Percentiles rank a stretch among this genome's conserved stretches.
These are phyloP conservation scores for Hanseniaspora osmophila DNA, from an alignment of 805 yeast genomes.

Conservation along the genomic window DNA sequence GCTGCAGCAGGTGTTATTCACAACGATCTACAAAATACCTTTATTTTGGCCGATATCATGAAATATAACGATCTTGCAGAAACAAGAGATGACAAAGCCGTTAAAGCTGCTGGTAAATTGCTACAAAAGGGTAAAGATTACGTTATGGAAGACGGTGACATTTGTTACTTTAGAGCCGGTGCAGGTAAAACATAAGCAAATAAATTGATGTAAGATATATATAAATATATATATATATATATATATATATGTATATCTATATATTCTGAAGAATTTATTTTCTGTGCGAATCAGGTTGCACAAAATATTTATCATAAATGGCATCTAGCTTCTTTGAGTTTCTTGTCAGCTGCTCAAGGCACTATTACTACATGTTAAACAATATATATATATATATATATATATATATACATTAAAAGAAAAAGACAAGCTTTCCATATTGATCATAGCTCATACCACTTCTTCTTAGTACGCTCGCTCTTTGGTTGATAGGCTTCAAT, in stretches of 20 bases:
- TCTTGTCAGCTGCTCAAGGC: too few relatives aligned
- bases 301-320: too few relatives aligned
- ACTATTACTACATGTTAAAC: too few relatives aligned
- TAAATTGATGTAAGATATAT: not conserved
- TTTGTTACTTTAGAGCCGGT: constrained; percentile 84
- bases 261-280: too few relatives aligned
- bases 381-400: too few relatives aligned
- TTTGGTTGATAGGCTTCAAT: constrained; percentile 63
- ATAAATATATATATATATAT: constrained; percentile 4
- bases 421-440: not conserved
- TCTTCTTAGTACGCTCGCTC: constrained; percentile 51
- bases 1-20: constrained; percentile 98
- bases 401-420: too few relatives aligned
- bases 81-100: constrained; percentile 64
- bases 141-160: constrained; percentile 88
- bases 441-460: constrained; percentile 18
- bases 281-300: too few relatives aligned
- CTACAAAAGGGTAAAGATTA: constrained; percentile 88
- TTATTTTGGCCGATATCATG: constrained; percentile 85
- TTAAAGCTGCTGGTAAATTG: constrained; percentile 81
- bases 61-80: constrained; percentile 71
- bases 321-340: too few relatives aligned
- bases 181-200: constrained; percentile 61
- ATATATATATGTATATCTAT: constrained; percentile 1
- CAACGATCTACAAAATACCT: constrained; percentile 87